Conservation (phyloP, 768 basidiomycete species). For the Russula compacta region DNA sequence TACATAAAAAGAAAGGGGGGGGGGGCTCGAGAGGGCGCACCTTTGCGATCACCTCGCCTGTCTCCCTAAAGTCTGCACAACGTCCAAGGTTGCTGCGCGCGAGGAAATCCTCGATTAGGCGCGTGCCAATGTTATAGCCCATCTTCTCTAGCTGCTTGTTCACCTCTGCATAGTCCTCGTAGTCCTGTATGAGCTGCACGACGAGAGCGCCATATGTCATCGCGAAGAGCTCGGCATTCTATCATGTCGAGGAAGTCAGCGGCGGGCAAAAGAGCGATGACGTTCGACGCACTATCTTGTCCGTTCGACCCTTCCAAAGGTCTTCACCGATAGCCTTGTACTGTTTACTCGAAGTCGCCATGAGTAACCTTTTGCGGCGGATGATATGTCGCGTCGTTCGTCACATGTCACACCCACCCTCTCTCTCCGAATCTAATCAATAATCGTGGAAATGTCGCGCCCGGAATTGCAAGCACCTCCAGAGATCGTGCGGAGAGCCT, state of each 20-base stretch:
- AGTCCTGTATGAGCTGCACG: slow-evolving; percentile 97
- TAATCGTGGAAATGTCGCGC: slow-evolving; percentile 37
- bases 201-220: slow-evolving; percentile 96
- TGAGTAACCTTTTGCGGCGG: background rate
- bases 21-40: slow-evolving; percentile 32
- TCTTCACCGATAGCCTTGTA: slow-evolving; percentile 90
- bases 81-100: slow-evolving; percentile 87
- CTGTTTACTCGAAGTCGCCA: slow-evolving; percentile 64
- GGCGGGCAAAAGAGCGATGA: slow-evolving; percentile 2
- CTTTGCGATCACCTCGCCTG: slow-evolving; percentile 93
- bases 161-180: slow-evolving; percentile 93
- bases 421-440: background rate
- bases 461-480: slow-evolving; percentile 57
- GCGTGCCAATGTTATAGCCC: slow-evolving; percentile 97
- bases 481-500: slow-evolving; percentile 51
- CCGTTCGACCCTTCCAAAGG: slow-evolving; percentile 87
- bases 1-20: background rate
- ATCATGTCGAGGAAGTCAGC: slow-evolving; percentile 11
- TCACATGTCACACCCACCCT: background rate
- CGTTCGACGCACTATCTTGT: slow-evolving; percentile 73
- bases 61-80: slow-evolving; percentile 88
- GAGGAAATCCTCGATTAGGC: slow-evolving; percentile 95
- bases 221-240: slow-evolving; percentile 98
- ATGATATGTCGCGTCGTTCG: background rate
- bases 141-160: slow-evolving; percentile 98